A percentile compares a stretch with the other conserved stretches of the same genome.
These are phyloP conservation scores for Coccomyxa sp. DNA, from an alignment of 139 green algal species.

Conservation along the genomic window DNA sequence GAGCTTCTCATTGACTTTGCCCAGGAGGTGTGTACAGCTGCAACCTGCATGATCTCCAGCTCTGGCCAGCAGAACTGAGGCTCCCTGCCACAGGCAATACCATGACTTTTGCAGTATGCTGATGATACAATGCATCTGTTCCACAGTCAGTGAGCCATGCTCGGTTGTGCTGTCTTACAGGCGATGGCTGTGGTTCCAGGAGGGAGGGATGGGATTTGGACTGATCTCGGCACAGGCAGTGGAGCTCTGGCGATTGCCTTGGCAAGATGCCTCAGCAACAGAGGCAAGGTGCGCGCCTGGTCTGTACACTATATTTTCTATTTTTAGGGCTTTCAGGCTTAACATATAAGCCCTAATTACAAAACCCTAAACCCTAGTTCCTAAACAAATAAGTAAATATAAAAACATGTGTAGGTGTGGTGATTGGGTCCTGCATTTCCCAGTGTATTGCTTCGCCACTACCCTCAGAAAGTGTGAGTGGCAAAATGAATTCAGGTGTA, in stretches of 20 bases:
- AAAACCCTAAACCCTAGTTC: too few relatives aligned
- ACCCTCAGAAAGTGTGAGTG: too few relatives aligned
- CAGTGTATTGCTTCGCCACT: too few relatives aligned
- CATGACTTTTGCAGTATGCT: slow-evolving; percentile 16
- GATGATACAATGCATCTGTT: neutral
- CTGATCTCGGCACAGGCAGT: slow-evolving; percentile 87
- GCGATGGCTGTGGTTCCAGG: neutral
- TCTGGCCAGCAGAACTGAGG: neutral
- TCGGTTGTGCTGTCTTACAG: too few relatives aligned
- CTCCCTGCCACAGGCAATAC: neutral
- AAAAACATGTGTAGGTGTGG: too few relatives aligned
- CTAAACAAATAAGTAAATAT: too few relatives aligned
- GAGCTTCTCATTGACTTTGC: slow-evolving; percentile 79
- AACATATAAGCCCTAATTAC: too few relatives aligned
- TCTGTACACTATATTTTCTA: too few relatives aligned
- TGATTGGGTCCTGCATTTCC: too few relatives aligned
- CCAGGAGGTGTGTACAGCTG: slow-evolving; percentile 10
- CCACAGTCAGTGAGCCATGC: neutral
- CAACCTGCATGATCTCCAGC: neutral
- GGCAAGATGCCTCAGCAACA: slow-evolving; percentile 43
- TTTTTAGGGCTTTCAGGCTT: too few relatives aligned
- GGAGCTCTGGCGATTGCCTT: slow-evolving; percentile 79
- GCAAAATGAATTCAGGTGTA: slow-evolving; percentile 37
- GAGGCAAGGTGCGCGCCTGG: slow-evolving; percentile 2
- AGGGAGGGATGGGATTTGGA: slow-evolving; percentile 55